Evolutionary conservation across 140 eudicot species (phyloP), one percentile per base, ranked within the genome.

Genomic region (Flaveria floridana): DNA sequence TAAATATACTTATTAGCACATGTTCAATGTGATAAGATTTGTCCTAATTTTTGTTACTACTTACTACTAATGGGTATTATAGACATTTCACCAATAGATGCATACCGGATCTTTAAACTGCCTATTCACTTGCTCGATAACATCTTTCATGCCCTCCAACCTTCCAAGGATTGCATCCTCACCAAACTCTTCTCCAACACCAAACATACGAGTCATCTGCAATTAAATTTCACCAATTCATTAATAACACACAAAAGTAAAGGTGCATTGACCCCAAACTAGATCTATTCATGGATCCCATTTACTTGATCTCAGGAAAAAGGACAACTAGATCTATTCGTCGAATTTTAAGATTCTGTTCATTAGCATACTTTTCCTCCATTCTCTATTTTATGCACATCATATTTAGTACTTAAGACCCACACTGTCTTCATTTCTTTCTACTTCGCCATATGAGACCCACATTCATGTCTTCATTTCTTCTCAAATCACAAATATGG

Each of bases 61-160:
- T 21, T 21, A 21, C 23, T 21, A 21, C 23, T 21, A 21, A 21
- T 21, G 23, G 69, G 64, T 65, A 79, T 42, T 11, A 41, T 72
- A 16, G 74, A 66, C 62, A 79, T 42, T 59, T 59, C 52, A 73
- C 23, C 18, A 66, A 73, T 26, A 65, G 19, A 72, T 37, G 44
- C 71, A 47, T 87, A 94, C 99, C 62, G 99, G 99, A 81, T 95
- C 96, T 87, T 89, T 95, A 71, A 95, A 95, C 84, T 95, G 97
- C 70, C 73, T 79, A 72, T 95, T 95, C 67, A 91, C 99, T 95
- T 95, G 90, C 78, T 95, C 91, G 80, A 95, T 91, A 44, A 95
- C 83, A 34, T 95, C 97, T 86, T 85, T 95, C 99, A 95, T 88
- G 85, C 97, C 96, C 88, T 95, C 99, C 18, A 95, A 84, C 89